A percentile compares a stretch with the other conserved stretches of the same genome.
Conservation (phyloP, 768 basidiomycete species). For the Galerina sulciceps region DNA sequence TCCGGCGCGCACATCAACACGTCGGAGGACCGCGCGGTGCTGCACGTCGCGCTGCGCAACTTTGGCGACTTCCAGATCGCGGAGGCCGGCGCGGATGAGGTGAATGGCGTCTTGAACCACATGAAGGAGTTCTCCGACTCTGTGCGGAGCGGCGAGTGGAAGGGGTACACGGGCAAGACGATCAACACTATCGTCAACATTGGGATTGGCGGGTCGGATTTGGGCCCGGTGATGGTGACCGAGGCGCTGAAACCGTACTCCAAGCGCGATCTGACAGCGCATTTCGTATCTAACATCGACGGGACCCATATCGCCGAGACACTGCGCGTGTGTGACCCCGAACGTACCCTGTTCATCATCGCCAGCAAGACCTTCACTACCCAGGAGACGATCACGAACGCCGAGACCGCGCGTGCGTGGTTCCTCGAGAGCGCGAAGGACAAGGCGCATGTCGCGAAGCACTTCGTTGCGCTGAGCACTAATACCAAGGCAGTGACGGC, state of each 20-base stretch:
- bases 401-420: slow-evolving; percentile 92
- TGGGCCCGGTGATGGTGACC: slow-evolving; percentile 99
- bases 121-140: slow-evolving; percentile 89
- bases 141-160: slow-evolving; percentile 88
- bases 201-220: slow-evolving; percentile 97
- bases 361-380: slow-evolving; percentile 99
- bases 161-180: slow-evolving; percentile 94
- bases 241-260: slow-evolving; percentile 95
- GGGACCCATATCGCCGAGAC: slow-evolving; percentile 97
- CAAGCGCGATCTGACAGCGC: slow-evolving; percentile 83
- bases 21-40: slow-evolving; percentile 94
- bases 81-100: slow-evolving; percentile 85
- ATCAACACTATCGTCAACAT: slow-evolving; percentile 98
- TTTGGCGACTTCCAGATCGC: slow-evolving; percentile 75
- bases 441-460: slow-evolving; percentile 93
- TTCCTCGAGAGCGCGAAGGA: slow-evolving; percentile 87
- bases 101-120: slow-evolving; percentile 82
- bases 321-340: slow-evolving; percentile 78
- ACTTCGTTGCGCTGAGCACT: slow-evolving; percentile 97
- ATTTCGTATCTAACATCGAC: slow-evolving; percentile 98
- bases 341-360: slow-evolving; percentile 95
- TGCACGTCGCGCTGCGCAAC: slow-evolving; percentile 92
- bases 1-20: slow-evolving; percentile 97
- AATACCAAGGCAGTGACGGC: slow-evolving; percentile 92
- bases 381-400: slow-evolving; percentile 99